Evolutionary conservation across 1,139 yeast genomes (phyloP).

Genomic region (Taphrina confusa): DNA sequence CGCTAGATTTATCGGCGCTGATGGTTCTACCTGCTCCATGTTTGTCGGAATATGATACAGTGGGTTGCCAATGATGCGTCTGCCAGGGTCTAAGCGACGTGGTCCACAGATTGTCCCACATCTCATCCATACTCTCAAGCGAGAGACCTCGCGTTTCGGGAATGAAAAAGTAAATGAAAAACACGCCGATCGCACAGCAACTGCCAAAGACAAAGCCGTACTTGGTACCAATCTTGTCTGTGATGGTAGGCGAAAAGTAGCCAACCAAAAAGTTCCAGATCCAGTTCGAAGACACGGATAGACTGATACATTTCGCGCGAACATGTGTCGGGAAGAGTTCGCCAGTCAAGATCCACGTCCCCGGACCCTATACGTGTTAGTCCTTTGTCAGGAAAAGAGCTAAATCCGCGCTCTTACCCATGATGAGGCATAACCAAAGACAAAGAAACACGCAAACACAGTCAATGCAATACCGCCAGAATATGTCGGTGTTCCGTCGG

Average conservation of each 20-base stretch:
- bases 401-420: no score
- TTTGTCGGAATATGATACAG: background rate
- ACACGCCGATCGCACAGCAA: slow-evolving; percentile 47
- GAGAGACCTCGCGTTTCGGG: slow-evolving; percentile 91
- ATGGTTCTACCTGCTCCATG: background rate
- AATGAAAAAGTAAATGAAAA: slow-evolving; percentile 49
- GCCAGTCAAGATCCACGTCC: slow-evolving; percentile 73
- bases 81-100: slow-evolving; percentile 7
- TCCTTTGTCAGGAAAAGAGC: background rate
- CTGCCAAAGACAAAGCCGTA: slow-evolving; percentile 76
- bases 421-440: slow-evolving; percentile 70
- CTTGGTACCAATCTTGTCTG: slow-evolving; percentile 53
- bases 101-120: slow-evolving; percentile 7
- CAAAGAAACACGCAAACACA: slow-evolving; percentile 70
- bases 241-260: slow-evolving; percentile 68
- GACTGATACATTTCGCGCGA: slow-evolving; percentile 72
- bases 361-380: no score
- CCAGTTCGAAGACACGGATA: slow-evolving; percentile 77
- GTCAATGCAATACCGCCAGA: slow-evolving; percentile 46
- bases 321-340: slow-evolving; percentile 71
- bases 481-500: slow-evolving; percentile 23
- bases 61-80: slow-evolving; percentile 6
- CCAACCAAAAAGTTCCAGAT: slow-evolving; percentile 72
- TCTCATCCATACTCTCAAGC: slow-evolving; percentile 77
- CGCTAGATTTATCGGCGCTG: background rate